phyloP scores from a whole-genome alignment of 176 grass and related monocot species.

The Hsuehochloa calcarea region DNA sequence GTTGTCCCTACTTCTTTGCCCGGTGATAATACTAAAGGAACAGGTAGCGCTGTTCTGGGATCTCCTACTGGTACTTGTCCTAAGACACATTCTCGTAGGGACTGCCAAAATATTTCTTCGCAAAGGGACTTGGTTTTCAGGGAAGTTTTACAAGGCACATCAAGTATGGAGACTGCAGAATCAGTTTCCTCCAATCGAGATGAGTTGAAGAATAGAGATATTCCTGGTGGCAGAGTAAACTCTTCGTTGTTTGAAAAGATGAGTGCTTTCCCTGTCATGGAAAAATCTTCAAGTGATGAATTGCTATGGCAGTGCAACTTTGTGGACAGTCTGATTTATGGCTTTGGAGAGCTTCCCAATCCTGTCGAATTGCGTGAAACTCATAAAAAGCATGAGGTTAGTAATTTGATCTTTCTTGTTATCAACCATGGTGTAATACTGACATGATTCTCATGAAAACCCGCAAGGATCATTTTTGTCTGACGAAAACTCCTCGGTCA shows the following conservation, averaged over 20 bases:
- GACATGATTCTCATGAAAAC: conserved; percentile 3
- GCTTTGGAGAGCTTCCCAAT: background rate
- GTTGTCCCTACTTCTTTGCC: background rate
- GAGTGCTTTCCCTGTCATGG: background rate
- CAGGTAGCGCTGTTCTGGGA: conserved; percentile 28
- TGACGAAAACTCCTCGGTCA: background rate
- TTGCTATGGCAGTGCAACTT: background rate
- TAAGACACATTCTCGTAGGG: conserved; percentile 19
- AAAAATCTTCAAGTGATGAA: conserved; percentile 4
- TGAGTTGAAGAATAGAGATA: conserved; percentile 10
- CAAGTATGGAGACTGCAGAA: background rate
- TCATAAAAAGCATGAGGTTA: conserved; percentile 34
- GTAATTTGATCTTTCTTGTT: conserved; percentile 4
- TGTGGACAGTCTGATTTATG: conserved; percentile 2
- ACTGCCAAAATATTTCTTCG: background rate
- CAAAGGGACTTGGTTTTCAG: background rate
- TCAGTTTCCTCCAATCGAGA: conserved; percentile 2
- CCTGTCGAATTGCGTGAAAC: background rate
- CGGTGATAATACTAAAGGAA: conserved; percentile 26
- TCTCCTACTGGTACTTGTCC: conserved; percentile 25
- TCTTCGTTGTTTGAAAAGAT: background rate
- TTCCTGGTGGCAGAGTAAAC: background rate
- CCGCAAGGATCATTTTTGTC: background rate
- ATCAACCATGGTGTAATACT: background rate
- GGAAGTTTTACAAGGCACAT: conserved; percentile 23